These are phyloP conservation scores for Sporothrix protearum DNA, from an alignment of 2,329 filamentous ascomycete genomes.

Conservation along the genomic window DNA sequence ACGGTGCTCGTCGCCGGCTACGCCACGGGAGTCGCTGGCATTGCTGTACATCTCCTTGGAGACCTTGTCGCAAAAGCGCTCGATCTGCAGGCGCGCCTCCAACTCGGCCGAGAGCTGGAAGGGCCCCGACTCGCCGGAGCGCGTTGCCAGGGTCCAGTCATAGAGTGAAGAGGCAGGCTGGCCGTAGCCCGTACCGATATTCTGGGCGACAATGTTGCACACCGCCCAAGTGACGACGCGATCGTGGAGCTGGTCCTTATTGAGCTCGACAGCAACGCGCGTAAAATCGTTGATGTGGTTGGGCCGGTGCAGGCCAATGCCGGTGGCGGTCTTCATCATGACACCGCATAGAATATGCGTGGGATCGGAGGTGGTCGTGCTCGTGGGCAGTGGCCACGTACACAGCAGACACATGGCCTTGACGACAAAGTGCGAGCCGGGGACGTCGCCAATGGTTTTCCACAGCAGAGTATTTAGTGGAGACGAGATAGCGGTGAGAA, in stretches of 20 bases:
- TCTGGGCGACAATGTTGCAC: constrained; percentile 79
- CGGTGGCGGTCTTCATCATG: constrained; percentile 84
- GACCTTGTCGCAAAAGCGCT: constrained; percentile 72
- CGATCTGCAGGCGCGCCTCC: constrained; percentile 65
- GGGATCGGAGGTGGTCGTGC: constrained; percentile 72
- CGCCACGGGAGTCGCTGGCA: constrained; percentile 66
- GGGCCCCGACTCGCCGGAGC: constrained; percentile 57
- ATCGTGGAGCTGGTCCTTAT: constrained; percentile 75
- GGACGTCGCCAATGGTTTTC: constrained; percentile 72
- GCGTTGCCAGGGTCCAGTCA: constrained; percentile 66
- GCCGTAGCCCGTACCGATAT: constrained; percentile 77
- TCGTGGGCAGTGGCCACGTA: constrained; percentile 80
- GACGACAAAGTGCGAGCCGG: constrained; percentile 74
- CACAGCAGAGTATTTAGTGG: constrained; percentile 69
- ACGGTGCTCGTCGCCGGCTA: constrained; percentile 64
- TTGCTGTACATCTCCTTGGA: constrained; percentile 78
- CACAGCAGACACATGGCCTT: constrained; percentile 77
- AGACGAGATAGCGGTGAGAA: constrained; percentile 65
- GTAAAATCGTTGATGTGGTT: constrained; percentile 83
- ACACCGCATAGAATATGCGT: constrained; percentile 78
- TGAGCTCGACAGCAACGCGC: constrained; percentile 67
- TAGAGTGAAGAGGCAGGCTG: constrained; percentile 75
- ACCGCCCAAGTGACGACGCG: constrained; percentile 78
- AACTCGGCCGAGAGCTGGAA: constrained; percentile 60
- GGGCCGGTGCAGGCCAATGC: constrained; percentile 76